Evolutionary conservation across 1,139 yeast species (phyloP).

Genomic region (Petasospora rhodanensis): DNA sequence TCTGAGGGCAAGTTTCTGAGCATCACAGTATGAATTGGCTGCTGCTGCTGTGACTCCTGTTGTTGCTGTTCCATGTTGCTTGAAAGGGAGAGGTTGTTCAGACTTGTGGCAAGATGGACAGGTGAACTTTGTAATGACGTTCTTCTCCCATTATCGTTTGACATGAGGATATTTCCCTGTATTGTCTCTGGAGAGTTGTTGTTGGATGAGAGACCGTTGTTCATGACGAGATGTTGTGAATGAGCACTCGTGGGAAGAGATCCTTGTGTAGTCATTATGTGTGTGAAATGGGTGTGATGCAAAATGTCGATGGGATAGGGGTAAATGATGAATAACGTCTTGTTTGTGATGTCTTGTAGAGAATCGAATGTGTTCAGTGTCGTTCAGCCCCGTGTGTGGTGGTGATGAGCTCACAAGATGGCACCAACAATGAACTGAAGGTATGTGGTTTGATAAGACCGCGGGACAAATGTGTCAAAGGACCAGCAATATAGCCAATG

Average conservation of each 20-base stretch:
- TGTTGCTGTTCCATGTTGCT: conserved; percentile 15
- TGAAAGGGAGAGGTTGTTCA: conserved; percentile 17
- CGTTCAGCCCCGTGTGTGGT: no score
- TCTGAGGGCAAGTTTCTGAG: conserved; percentile 68
- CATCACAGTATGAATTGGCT: conserved; percentile 25
- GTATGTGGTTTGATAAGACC: no score
- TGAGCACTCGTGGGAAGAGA: no score
- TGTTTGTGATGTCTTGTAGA: background rate
- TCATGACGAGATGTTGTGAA: conserved; percentile 8
- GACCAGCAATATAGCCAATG: no score
- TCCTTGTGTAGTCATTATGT: conserved; percentile 6
- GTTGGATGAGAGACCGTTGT: conserved; percentile 9
- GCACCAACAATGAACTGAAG: no score
- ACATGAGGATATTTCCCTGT: conserved; percentile 14
- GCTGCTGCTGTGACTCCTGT: conserved; percentile 23
- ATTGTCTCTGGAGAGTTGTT: conserved; percentile 20
- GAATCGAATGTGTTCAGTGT: background rate
- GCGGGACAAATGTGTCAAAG: no score
- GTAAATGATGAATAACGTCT: no score
- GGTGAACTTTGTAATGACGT: conserved; percentile 21
- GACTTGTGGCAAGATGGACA: conserved; percentile 16
- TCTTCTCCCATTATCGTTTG: conserved; percentile 21
- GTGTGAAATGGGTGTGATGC: no score
- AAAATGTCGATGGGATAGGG: no score
- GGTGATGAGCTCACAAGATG: no score